Evolutionary conservation across 352 stramenopile genomes (phyloP).

Genomic region (Saprolegnia parasitica): DNA sequence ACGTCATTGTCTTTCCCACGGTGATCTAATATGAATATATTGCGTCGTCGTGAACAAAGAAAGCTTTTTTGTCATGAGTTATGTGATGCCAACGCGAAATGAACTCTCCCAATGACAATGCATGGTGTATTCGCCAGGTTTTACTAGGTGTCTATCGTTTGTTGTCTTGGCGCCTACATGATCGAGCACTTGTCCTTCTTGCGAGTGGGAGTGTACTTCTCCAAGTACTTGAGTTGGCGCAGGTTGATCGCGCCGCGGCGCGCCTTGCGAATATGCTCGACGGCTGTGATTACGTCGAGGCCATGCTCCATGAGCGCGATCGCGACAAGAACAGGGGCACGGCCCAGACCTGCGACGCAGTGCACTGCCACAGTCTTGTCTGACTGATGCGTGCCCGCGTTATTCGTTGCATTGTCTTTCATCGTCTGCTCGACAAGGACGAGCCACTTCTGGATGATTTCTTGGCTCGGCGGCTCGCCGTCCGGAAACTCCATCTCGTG

Average conservation of each 20-base stretch:
- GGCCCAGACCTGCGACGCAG: slow-evolving; percentile 95
- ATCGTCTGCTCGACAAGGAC: slow-evolving; percentile 93
- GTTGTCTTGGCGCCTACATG: slow-evolving; percentile 45
- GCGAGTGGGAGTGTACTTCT: slow-evolving; percentile 88
- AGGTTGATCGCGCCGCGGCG: slow-evolving; percentile 96
- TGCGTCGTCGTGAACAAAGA: too few species aligned
- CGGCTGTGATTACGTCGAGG: slow-evolving; percentile 94
- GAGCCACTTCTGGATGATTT: slow-evolving; percentile 94
- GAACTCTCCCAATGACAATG: too few species aligned
- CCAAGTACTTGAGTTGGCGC: slow-evolving; percentile 96
- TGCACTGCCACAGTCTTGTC: slow-evolving; percentile 93
- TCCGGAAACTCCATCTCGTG: slow-evolving; percentile 97
- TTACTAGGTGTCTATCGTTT: neutral
- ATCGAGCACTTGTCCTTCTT: slow-evolving; percentile 78
- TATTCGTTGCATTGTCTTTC: slow-evolving; percentile 75
- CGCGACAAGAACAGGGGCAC: slow-evolving; percentile 95
- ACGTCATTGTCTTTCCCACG: slow-evolving; percentile 11
- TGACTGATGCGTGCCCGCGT: slow-evolving; percentile 22
- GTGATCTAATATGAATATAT: too few species aligned
- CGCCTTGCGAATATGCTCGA: slow-evolving; percentile 95
- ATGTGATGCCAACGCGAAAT: too few species aligned
- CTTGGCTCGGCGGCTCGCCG: slow-evolving; percentile 87
- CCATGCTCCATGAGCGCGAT: slow-evolving; percentile 97
- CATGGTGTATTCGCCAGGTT: too few species aligned
- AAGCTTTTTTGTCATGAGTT: too few species aligned